Evolutionary conservation across 1,284 basidiomycete species (phyloP), one percentile per base, ranked within the genome.

Genomic region (Ceratobasidium theobromae): DNA sequence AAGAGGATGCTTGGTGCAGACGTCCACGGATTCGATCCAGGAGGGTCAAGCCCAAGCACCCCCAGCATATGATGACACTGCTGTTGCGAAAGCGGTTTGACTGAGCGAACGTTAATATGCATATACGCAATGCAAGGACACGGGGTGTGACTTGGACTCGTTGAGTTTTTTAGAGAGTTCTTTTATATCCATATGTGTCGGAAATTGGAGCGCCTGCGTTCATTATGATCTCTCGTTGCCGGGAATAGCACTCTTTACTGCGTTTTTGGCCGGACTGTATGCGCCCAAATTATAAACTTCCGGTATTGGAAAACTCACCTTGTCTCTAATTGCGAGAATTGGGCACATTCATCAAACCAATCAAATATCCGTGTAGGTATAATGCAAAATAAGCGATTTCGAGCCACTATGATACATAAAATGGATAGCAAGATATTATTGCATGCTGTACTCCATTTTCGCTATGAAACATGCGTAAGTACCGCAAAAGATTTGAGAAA

Each of bases 381-480:
- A 48, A 43, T 18, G n/a, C 25, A 33, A n/a, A 25, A 64, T 28
- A 53, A 43, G 28, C 11, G 27, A 53, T 49, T 35, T 25, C 38
- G 27, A 45, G 28, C 25, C 33, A 45, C 40, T 53, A 53, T 64
- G 43, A 53, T 64, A 55, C 53, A 66, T 40, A 25, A 35, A 46
- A 23, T 23, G 12, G 27, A 48, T 35, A 28, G 12, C 23, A 41
- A 14, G 27, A 46, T 9, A 57, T 33, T 67, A 71, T 74, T 74
- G 81, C 72, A 81, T 79, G 66, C 81, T 74, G 74, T 85, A 86
- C 72, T 86, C 84, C 73, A 86, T 76, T 73, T 86, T 86, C 70
- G 82, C 84, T 86, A 72, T 4, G 58, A 57, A 48, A 30, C 28
- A 65, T 64, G 49, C 72, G 65, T 14, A 71, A 46, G 51, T 46